phyloP scores from a whole-genome alignment of 2,329 filamentous ascomycete genomes.

The Colletotrichum trifolii region DNA sequence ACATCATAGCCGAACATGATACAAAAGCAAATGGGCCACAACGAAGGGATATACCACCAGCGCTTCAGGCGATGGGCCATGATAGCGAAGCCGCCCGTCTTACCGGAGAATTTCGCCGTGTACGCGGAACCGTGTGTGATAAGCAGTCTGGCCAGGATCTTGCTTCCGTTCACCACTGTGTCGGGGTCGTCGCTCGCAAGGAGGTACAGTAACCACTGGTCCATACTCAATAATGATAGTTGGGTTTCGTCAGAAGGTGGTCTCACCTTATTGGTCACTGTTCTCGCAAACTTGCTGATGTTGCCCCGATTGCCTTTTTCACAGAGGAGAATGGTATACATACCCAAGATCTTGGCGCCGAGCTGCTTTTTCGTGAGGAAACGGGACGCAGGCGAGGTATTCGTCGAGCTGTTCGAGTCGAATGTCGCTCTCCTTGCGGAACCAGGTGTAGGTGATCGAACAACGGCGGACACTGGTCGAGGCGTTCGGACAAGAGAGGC shows the following conservation, averaged over 20 bases:
- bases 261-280: constrained; percentile 91
- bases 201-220: constrained; percentile 89
- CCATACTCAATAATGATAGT: constrained; percentile 39
- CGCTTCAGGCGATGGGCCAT: constrained; percentile 83
- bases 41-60: constrained; percentile 87
- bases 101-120: constrained; percentile 83
- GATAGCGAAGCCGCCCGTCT: constrained; percentile 88
- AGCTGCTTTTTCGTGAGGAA: constrained; percentile 74
- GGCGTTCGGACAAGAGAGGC: constrained; percentile 63
- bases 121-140: constrained; percentile 85
- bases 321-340: constrained; percentile 84
- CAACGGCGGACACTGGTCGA: constrained; percentile 52
- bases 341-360: constrained; percentile 78
- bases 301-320: constrained; percentile 74
- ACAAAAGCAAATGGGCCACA: constrained; percentile 91
- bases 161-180: constrained; percentile 82
- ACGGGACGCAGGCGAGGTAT: constrained; percentile 46
- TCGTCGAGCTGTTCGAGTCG: constrained; percentile 44
- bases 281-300: constrained; percentile 89
- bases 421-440: constrained; percentile 50
- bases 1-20: constrained; percentile 89
- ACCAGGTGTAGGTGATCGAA: constrained; percentile 54
- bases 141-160: constrained; percentile 85
- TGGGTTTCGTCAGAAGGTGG: constrained; percentile 34
- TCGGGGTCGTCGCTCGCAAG: constrained; percentile 87